phyloP scores from a whole-genome alignment of 2,329 filamentous ascomycete species.

The Elsinoe perseae region DNA sequence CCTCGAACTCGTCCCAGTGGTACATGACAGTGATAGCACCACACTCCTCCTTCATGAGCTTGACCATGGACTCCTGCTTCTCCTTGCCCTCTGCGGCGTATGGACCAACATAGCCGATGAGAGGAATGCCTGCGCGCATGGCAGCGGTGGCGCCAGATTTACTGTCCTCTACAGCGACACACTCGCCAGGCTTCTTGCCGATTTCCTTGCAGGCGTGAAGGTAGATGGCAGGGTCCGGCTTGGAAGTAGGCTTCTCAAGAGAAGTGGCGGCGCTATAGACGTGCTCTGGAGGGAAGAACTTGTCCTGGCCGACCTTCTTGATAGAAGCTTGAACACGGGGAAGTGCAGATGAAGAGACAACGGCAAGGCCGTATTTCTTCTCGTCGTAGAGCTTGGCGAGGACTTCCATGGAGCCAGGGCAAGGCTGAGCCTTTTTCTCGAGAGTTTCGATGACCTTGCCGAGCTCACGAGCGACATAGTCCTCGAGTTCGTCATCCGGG shows the following conservation, averaged over 20 bases:
- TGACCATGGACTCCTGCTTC: slow-evolving; percentile 44
- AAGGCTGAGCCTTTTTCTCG: slow-evolving; percentile 47
- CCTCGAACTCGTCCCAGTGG: slow-evolving; percentile 46
- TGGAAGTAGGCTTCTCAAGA: slow-evolving; percentile 70
- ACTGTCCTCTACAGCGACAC: slow-evolving; percentile 79
- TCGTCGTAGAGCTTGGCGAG: slow-evolving; percentile 56
- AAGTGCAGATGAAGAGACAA: slow-evolving; percentile 74
- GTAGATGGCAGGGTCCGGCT: slow-evolving; percentile 88
- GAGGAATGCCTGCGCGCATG: slow-evolving; percentile 67
- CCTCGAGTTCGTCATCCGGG: slow-evolving; percentile 58
- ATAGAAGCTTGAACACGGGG: slow-evolving; percentile 70
- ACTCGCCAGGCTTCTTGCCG: slow-evolving; percentile 62
- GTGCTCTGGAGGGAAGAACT: slow-evolving; percentile 67
- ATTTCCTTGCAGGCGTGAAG: slow-evolving; percentile 66
- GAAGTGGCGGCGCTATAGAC: slow-evolving; percentile 79
- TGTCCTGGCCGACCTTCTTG: slow-evolving; percentile 68
- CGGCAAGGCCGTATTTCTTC: slow-evolving; percentile 53
- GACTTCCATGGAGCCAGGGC: slow-evolving; percentile 32
- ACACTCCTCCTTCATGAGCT: slow-evolving; percentile 42
- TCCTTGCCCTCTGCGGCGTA: slow-evolving; percentile 63
- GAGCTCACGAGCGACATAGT: slow-evolving; percentile 69
- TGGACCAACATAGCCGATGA: slow-evolving; percentile 78
- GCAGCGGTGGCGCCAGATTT: slow-evolving; percentile 75
- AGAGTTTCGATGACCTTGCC: slow-evolving; percentile 78
- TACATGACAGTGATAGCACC: slow-evolving; percentile 44